Evolutionary conservation across 1,284 basidiomycete genomes (phyloP), one percentile per base, ranked within the genome.

Genomic region (Papiliotrema fonsecae): DNA sequence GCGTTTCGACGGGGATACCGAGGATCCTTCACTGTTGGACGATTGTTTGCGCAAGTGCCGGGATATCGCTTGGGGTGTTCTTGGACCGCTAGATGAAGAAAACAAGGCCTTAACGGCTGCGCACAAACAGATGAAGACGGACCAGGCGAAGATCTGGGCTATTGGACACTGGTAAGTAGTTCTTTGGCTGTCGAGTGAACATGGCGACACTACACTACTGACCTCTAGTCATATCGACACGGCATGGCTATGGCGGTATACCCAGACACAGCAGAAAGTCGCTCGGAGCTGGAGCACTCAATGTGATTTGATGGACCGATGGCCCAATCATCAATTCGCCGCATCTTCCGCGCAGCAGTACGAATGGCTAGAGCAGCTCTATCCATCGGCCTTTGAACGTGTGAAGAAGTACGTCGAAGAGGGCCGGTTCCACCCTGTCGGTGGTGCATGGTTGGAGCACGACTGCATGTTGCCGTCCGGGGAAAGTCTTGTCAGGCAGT

Each of bases 241-340:
- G 1, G 85, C 84, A 22, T 87, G 83, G 85, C 72, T 88, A 42
- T 96, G 92, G 91, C 89, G 90, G 0, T 94, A 90, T 75, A 79
- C 81, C n/a, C 88, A 86, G n/a, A 96, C 92, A 0, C 90, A 94
- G 69, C 93, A 97, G 74, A 97, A 97, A 74, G 85, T 55, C 13
- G 93, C 93, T 1, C 81, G 93, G 22, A 90, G 86, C 0, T 96
- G 91, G 90, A 84, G 88, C 0, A 90, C 88, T 2, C 68, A 72
- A 57, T 77, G 94, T n/a, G 89, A 96, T 66, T 80, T 97, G 42
- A 93, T 96, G 85, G 85, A 91, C 18, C 82, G 92, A 18, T 97
- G 91, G 71, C 89, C 90, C 0, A 92, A 97, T 71, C 88, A 93
- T 64, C 81, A 86, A n/a, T 97, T 97, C 72, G 81, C 84, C 0